Percentiles rank a stretch among this genome's conserved stretches.
These are phyloP conservation scores for Collybia sp. DNA, from an alignment of 768 basidiomycete genomes.

Conservation along the genomic window DNA sequence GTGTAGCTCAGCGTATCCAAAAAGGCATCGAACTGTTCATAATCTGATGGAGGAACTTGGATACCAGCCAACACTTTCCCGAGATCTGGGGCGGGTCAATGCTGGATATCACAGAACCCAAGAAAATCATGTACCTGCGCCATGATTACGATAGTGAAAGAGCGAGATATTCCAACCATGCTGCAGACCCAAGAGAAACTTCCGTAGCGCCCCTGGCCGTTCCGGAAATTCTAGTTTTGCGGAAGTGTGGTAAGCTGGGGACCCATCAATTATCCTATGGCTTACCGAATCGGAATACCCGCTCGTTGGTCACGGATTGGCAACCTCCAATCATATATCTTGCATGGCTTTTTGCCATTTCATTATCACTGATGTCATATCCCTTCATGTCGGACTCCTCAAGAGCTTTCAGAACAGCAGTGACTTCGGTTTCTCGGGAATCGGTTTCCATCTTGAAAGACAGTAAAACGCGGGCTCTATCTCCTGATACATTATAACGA, in stretches of 20 bases:
- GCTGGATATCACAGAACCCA: conserved; percentile 1
- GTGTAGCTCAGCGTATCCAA: conserved; percentile 77
- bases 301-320: conserved; percentile 72
- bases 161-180: conserved; percentile 91
- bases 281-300: conserved; percentile 91
- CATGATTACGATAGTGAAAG: conserved; percentile 98
- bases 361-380: conserved; percentile 89
- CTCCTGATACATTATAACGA: conserved; percentile 68
- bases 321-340: conserved; percentile 94
- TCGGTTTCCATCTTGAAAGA: conserved; percentile 81
- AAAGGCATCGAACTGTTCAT: conserved; percentile 67
- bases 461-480: conserved; percentile 80
- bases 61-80: conserved; percentile 93
- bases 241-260: conserved; percentile 1
- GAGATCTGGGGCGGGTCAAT: conserved; percentile 51
- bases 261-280: conserved; percentile 7
- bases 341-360: conserved; percentile 91
- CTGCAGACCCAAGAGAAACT: conserved; percentile 81
- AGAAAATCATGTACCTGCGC: conserved; percentile 63
- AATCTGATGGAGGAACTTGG: conserved; percentile 75
- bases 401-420: conserved; percentile 59
- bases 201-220: conserved; percentile 84
- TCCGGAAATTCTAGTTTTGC: conserved; percentile 83
- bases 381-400: conserved; percentile 71
- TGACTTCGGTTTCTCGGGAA: conserved; percentile 56